These are phyloP conservation scores for Diaporthe sp. DNA, from an alignment of 2,329 filamentous ascomycete genomes.

Conservation along the genomic window DNA sequence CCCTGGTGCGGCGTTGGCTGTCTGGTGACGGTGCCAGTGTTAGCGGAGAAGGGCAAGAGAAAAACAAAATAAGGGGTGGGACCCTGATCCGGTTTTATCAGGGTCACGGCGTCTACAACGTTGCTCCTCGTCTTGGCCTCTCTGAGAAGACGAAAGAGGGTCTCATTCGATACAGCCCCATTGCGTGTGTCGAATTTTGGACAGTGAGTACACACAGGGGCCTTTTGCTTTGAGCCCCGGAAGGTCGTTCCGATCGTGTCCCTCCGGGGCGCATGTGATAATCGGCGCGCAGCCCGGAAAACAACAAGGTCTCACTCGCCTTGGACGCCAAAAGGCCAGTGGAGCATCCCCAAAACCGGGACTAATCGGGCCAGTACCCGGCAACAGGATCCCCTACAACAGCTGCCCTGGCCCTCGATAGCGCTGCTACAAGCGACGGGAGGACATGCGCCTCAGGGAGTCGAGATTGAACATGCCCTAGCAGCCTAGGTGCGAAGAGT, in stretches of 20 bases:
- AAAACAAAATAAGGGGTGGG: conserved; percentile 21
- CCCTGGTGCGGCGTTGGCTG: background rate
- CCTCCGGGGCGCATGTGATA: background rate
- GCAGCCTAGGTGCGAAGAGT: background rate
- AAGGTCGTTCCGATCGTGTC: background rate
- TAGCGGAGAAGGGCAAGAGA: background rate
- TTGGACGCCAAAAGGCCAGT: background rate
- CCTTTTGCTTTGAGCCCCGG: background rate
- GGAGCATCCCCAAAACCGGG: background rate
- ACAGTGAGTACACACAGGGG: background rate
- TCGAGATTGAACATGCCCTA: conserved; percentile 3
- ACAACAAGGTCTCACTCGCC: background rate
- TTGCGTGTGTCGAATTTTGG: background rate
- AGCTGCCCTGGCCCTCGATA: background rate
- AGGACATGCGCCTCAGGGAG: background rate
- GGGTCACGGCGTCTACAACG: conserved; percentile 1
- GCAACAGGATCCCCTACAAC: background rate
- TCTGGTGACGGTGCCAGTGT: background rate
- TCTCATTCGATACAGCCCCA: background rate
- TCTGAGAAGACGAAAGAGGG: background rate
- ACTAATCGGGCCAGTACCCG: background rate
- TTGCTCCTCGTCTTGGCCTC: conserved; percentile 15
- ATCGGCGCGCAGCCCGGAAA: background rate
- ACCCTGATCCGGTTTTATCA: conserved; percentile 14
- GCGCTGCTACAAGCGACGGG: background rate